Conservation (phyloP, 2,329 filamentous ascomycete species). For the Simplicillium aogashimaense region DNA sequence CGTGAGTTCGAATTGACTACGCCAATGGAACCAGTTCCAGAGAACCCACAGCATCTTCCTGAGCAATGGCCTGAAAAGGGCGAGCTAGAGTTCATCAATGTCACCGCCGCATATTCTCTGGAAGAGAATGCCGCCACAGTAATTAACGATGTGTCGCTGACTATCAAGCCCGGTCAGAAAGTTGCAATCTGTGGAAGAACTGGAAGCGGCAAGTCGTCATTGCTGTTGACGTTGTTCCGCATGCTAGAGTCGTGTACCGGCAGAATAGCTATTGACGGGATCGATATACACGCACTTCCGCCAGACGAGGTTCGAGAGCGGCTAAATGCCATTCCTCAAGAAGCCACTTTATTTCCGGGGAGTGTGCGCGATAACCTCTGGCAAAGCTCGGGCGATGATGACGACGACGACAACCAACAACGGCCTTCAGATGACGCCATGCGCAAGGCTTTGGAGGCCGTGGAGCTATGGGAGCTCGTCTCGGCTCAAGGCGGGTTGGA, state of each 20-base stretch:
- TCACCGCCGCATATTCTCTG: conserved; percentile 18
- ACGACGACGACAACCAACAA: conserved; percentile 23
- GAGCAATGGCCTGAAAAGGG: conserved; percentile 17
- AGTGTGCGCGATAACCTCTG: conserved; percentile 36
- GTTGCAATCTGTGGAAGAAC: conserved; percentile 33
- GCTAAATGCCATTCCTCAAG: conserved; percentile 38
- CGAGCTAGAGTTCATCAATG: conserved; percentile 13
- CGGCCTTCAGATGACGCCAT: conserved; percentile 28
- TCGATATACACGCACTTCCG: conserved; percentile 20
- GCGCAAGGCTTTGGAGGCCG: conserved; percentile 29
- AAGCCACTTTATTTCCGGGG: conserved; percentile 39
- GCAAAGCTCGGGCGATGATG: neutral
- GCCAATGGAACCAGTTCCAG: conserved; percentile 11
- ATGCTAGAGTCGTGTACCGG: conserved; percentile 32
- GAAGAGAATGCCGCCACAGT: conserved; percentile 11
- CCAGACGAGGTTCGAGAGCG: conserved; percentile 13
- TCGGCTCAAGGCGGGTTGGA: conserved; percentile 27
- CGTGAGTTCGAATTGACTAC: conserved; percentile 14
- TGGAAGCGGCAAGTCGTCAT: conserved; percentile 23
- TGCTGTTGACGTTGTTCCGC: conserved; percentile 33
- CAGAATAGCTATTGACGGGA: conserved; percentile 32
- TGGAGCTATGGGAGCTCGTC: conserved; percentile 31
- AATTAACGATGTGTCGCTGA: conserved; percentile 16
- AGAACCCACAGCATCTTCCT: conserved; percentile 8
- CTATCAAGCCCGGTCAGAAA: conserved; percentile 22